Conservation (phyloP, 148 eudicot species). For the Pharnaceum exiguum region DNA sequence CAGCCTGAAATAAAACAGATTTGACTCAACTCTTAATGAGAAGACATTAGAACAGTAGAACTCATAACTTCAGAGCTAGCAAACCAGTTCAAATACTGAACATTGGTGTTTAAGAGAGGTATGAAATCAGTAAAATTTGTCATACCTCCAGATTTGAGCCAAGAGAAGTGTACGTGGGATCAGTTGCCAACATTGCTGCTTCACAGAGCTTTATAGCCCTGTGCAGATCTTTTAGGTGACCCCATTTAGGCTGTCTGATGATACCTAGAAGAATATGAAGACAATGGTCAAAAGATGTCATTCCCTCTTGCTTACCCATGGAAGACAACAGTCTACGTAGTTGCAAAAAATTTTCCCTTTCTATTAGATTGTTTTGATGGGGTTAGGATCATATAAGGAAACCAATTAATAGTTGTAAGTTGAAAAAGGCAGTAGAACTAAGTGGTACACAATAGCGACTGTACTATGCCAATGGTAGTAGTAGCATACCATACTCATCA, state of each 20-base stretch:
- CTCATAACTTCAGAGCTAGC: neutral
- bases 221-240: constrained; percentile 84
- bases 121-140: neutral
- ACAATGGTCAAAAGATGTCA: neutral
- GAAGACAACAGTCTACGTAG: no score
- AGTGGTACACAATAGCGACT: no score
- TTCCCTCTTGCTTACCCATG: neutral
- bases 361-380: no score
- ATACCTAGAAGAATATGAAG: constrained; percentile 34
- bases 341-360: neutral
- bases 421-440: no score
- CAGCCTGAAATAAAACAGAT: constrained; percentile 40
- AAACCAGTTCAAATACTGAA: neutral
- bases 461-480: no score
- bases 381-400: no score
- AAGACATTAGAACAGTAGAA: no score
- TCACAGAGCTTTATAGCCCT: constrained; percentile 93
- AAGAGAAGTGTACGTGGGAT: constrained; percentile 58
- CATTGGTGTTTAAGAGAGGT: neutral
- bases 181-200: constrained; percentile 77
- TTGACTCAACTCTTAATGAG: neutral
- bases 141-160: constrained; percentile 75
- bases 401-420: no score
- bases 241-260: constrained; percentile 83
- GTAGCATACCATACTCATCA: constrained; percentile 82